Base-by-base conservation (phyloP, 140 eudicot species). In the Stevia rebaudiana region DNA sequence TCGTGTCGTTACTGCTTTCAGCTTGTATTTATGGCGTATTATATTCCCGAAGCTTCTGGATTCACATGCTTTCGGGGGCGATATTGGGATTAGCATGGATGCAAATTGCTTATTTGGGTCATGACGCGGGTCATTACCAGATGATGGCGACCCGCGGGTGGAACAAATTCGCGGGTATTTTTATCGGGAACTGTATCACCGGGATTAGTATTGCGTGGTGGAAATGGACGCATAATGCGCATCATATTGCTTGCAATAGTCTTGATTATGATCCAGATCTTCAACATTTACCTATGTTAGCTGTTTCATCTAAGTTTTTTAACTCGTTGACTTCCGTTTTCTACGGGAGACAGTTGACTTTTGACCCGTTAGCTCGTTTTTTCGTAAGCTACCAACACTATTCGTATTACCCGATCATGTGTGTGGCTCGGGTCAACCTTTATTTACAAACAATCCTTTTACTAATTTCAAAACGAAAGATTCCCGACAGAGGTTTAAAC, bases 141-240 rank as follows among this genome's bases (percentile, higher is more conserved):
- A 89, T 89, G 36, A 92, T 92, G 98, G 36, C 87, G 3, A 78
- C 73, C 22, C 80, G 76, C 6, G 87, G 86, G 21, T 92, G 74
- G 73, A 92, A 92, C 67, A 85, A 85, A 46, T 59, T 85, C 2
- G 86, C 86, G 0, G 96, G 94, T 33, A 78, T 92, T 2, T 60
- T 92, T 30, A 77, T 86, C 4, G 98, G 98, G 0, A 92, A 92
- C 50, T 92, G 98, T 65, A 72, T 92, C 9, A 92, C 99, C 0
- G 99, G 99, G 8, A 92, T 92, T 40, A 88, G 97, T 68, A 92
- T 92, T 46, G 99, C 99, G 10, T 92, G 99, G 99, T 92, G 99
- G 99, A 92, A 92, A 51, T 92, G 99, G 99, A 92, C 99, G 0
- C 99, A 92, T 68, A 92, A 92, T 37, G 97, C 99, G 12, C 99